These are phyloP conservation scores for Cyberlindnera xishuangbannaensis DNA, from an alignment of 805 yeast species.

Conservation along the genomic window DNA sequence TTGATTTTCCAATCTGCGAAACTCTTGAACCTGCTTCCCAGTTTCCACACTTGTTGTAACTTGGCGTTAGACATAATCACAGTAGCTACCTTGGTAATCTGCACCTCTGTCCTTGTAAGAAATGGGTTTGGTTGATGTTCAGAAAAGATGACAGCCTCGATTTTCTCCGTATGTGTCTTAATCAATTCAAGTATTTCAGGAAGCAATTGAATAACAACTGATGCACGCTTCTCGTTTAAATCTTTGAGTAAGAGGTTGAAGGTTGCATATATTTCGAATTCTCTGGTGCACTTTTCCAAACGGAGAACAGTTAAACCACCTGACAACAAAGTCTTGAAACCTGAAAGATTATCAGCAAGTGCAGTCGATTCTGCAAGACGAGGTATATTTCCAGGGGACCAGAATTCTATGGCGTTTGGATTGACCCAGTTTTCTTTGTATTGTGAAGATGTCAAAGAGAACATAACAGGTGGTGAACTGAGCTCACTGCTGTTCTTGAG, in stretches of 20 bases:
- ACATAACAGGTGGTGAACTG: slow-evolving; percentile 1
- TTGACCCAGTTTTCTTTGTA: too few relatives aligned
- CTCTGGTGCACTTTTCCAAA: slow-evolving; percentile 9
- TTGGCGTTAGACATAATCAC: slow-evolving; percentile 10
- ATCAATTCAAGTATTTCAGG: slow-evolving; percentile 7
- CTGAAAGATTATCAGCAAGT: slow-evolving; percentile 6
- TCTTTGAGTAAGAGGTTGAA: slow-evolving; percentile 20
- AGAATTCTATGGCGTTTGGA: slow-evolving; percentile 10
- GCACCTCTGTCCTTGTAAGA: slow-evolving; percentile 20
- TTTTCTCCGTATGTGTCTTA: slow-evolving; percentile 8
- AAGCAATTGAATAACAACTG: slow-evolving; percentile 3
- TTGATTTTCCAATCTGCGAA: slow-evolving; percentile 15
- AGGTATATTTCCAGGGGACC: slow-evolving; percentile 25
- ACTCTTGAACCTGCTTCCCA: too few relatives aligned
- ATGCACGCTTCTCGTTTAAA: slow-evolving; percentile 12
- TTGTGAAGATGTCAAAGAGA: background rate
- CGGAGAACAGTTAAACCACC: slow-evolving; percentile 21
- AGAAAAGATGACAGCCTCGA: slow-evolving; percentile 8
- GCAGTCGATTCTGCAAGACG: slow-evolving; percentile 2
- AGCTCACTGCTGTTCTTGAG: slow-evolving; percentile 9
- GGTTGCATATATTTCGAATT: slow-evolving; percentile 25
- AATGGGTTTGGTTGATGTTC: slow-evolving; percentile 15
- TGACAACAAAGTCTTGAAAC: slow-evolving; percentile 14
- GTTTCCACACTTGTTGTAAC: slow-evolving; percentile 2
- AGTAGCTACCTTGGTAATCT: slow-evolving; percentile 18